Conservation (phyloP, 495 filamentous ascomycete genomes). For the Astrocystis sublimbata region DNA sequence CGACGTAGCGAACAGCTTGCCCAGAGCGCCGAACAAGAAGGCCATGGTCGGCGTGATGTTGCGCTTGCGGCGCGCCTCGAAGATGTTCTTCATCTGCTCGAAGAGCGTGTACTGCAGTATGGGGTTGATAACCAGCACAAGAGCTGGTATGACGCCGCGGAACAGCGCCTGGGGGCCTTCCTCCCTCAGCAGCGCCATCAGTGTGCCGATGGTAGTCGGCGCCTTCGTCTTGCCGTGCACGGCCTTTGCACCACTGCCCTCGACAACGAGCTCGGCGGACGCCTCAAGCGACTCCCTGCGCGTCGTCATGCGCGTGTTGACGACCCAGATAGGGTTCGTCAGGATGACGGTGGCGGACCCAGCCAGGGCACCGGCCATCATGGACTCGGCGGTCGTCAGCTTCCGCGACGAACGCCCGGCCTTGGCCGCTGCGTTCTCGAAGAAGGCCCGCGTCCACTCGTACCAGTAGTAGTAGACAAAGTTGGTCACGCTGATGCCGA, state of each 20-base stretch:
- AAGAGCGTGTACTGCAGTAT: slow-evolving; percentile 99
- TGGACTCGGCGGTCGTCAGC: slow-evolving; percentile 85
- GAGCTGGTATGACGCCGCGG: slow-evolving; percentile 85
- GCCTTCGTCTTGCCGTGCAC: slow-evolving; percentile 41
- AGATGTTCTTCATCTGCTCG: slow-evolving; percentile 82
- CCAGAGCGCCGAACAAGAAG: slow-evolving; percentile 88
- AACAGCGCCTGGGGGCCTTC: slow-evolving; percentile 86
- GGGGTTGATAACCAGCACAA: slow-evolving; percentile 94
- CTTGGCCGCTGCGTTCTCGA: slow-evolving; percentile 76
- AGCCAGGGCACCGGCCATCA: slow-evolving; percentile 93
- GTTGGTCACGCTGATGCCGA: slow-evolving; percentile 97
- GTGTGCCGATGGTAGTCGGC: slow-evolving; percentile 74
- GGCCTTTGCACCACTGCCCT: slow-evolving; percentile 24
- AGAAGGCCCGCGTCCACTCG: slow-evolving; percentile 90
- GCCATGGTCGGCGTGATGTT: slow-evolving; percentile 78
- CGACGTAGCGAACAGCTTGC: slow-evolving; percentile 89
- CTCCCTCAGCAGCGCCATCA: slow-evolving; percentile 70
- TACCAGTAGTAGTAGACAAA: slow-evolving; percentile 99
- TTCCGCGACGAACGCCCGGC: slow-evolving; percentile 77
- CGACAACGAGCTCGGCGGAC: slow-evolving; percentile 44
- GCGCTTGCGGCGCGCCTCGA: slow-evolving; percentile 47
- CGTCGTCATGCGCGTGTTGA: slow-evolving; percentile 98
- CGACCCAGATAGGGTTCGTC: slow-evolving; percentile 98
- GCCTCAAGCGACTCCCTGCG: slow-evolving; percentile 63
- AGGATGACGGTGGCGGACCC: slow-evolving; percentile 91